A percentile compares a stretch with the other conserved stretches of the same genome.
phyloP scores from a whole-genome alignment of 805 yeast genomes.

The Wickerhamomyces alni region DNA sequence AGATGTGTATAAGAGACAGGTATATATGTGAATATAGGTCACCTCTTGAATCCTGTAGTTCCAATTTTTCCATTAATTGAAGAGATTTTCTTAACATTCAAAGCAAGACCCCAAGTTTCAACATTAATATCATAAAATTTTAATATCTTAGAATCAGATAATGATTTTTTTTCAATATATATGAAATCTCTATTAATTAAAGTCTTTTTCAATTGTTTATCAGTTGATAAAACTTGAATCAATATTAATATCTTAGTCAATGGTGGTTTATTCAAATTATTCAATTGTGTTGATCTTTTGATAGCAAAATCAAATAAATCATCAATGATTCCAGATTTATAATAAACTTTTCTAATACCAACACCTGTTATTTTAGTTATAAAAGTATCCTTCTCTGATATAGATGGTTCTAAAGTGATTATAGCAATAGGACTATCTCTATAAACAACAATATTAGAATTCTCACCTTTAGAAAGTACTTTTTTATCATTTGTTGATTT shows the following conservation, averaged over 20 bases:
- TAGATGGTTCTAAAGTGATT: slow-evolving; percentile 36
- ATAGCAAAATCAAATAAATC: slow-evolving; percentile 61
- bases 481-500: slow-evolving; percentile 21
- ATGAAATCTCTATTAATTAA: slow-evolving; percentile 40
- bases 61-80: slow-evolving; percentile 11
- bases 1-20: too few relatives aligned
- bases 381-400: slow-evolving; percentile 35
- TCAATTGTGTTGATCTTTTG: slow-evolving; percentile 37
- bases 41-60: slow-evolving; percentile 17
- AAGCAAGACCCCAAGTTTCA: slow-evolving; percentile 21
- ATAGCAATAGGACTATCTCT: slow-evolving; percentile 71
- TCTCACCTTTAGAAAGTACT: slow-evolving; percentile 33
- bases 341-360: slow-evolving; percentile 65
- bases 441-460: slow-evolving; percentile 53
- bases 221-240: slow-evolving; percentile 49
- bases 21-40: too few relatives aligned
- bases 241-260: slow-evolving; percentile 31
- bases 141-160: slow-evolving; percentile 10
- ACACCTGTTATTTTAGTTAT: slow-evolving; percentile 49
- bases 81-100: slow-evolving; percentile 16
- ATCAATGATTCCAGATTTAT: slow-evolving; percentile 54
- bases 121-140: slow-evolving; percentile 12
- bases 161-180: slow-evolving; percentile 21
- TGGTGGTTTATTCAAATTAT: slow-evolving; percentile 20
- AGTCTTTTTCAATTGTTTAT: slow-evolving; percentile 30